Conservation (phyloP, 2,329 filamentous ascomycete species). For the Trichoderma atrobrunneum region DNA sequence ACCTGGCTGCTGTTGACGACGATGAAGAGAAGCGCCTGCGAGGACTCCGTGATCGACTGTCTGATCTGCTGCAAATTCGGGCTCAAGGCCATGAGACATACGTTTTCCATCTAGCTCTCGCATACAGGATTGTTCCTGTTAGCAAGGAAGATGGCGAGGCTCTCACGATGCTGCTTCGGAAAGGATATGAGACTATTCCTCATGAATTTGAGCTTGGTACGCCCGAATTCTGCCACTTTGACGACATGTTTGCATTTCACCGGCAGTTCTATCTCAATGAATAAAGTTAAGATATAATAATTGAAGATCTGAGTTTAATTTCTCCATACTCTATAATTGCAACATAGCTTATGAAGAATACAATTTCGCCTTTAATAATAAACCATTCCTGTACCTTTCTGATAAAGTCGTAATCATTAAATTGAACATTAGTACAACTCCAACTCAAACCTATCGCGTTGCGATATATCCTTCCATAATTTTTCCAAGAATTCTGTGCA, state of each 20-base stretch:
- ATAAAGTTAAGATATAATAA: not conserved
- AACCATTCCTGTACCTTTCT: not conserved
- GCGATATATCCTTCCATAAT: not conserved
- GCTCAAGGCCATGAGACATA: not conserved
- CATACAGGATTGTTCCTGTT: not conserved
- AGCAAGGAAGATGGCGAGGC: not conserved
- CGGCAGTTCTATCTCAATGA: not conserved
- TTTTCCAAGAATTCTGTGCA: not conserved
- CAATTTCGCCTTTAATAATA: not conserved
- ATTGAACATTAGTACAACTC: not conserved
- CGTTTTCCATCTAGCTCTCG: not conserved
- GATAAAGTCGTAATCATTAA: not conserved
- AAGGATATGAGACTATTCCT: not conserved
- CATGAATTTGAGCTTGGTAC: not conserved
- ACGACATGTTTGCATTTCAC: not conserved
- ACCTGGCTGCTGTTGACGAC: not conserved
- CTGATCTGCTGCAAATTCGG: not conserved
- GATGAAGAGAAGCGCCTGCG: not conserved
- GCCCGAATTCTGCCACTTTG: not conserved
- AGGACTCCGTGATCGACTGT: not conserved
- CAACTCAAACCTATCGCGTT: not conserved
- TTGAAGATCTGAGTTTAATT: not conserved
- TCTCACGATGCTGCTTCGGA: not conserved
- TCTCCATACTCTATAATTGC: fast-evolving
- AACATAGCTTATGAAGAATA: not conserved